phyloP scores from a whole-genome alignment of 108 stramenopile species.

The Schizochytrium sp. region DNA sequence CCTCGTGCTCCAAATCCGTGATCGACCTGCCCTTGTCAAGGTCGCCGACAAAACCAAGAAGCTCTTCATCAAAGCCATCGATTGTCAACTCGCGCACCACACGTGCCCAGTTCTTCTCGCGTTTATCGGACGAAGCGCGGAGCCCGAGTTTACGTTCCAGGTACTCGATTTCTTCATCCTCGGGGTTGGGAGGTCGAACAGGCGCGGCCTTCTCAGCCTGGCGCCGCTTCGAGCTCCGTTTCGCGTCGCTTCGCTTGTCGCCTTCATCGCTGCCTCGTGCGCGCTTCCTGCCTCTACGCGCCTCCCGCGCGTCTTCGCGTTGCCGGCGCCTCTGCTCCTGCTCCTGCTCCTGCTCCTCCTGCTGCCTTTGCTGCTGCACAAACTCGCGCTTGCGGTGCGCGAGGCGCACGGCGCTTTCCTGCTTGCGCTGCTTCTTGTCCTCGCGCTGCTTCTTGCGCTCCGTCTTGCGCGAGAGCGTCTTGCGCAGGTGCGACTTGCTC shows the following conservation, averaged over 20 bases:
- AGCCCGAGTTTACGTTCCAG: not conserved
- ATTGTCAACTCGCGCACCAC: slow-evolving; percentile 66
- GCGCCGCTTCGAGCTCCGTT: not conserved
- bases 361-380: not conserved
- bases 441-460: not conserved
- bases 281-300: not conserved
- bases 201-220: not conserved
- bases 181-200: not conserved
- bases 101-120: slow-evolving; percentile 57
- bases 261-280: not conserved
- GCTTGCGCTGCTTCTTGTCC: not conserved
- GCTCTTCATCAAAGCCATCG: slow-evolving; percentile 60
- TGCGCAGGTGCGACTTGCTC: not conserved
- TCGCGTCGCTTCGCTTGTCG: not conserved
- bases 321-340: too few relatives aligned
- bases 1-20: slow-evolving; percentile 58
- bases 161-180: slow-evolving; percentile 5
- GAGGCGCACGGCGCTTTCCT: not conserved
- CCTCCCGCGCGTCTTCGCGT: too few relatives aligned
- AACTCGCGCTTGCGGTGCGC: not conserved
- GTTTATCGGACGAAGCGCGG: not conserved
- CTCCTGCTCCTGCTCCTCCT: too few relatives aligned
- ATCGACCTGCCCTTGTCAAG: slow-evolving; percentile 62
- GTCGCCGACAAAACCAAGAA: slow-evolving; percentile 54
- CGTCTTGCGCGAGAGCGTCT: not conserved